These are phyloP conservation scores for Manihot esculenta DNA, from an alignment of 441 rosid genomes.

Conservation along the genomic window DNA sequence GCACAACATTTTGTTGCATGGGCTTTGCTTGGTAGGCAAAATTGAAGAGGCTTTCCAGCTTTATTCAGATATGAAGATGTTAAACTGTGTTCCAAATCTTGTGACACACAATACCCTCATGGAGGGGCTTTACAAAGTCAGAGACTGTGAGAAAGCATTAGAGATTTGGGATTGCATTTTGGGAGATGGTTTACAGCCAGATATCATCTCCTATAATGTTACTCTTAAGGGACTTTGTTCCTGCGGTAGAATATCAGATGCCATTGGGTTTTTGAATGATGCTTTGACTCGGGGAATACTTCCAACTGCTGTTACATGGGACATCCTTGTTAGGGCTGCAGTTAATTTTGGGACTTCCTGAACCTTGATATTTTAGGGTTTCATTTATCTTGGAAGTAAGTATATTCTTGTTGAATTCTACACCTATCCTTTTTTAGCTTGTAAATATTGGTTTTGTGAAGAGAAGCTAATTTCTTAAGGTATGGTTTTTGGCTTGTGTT, in stretches of 20 bases:
- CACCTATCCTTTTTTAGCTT: constrained; percentile 6
- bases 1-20: constrained; percentile 84
- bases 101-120: constrained; percentile 81
- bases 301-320: constrained; percentile 72
- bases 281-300: constrained; percentile 58
- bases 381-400: constrained; percentile 17
- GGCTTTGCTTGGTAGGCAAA: constrained; percentile 72
- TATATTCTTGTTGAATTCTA: constrained; percentile 4
- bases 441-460: constrained; percentile 2
- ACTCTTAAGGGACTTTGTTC: constrained; percentile 73
- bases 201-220: constrained; percentile 80
- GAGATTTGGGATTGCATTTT: constrained; percentile 64
- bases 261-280: constrained; percentile 58
- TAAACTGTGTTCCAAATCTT: constrained; percentile 63
- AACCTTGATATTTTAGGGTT: background rate
- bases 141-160: constrained; percentile 57
- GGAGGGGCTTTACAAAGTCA: constrained; percentile 68
- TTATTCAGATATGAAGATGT: constrained; percentile 52
- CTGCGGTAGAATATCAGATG: constrained; percentile 52
- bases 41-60: constrained; percentile 59
- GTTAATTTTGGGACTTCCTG: constrained; percentile 26
- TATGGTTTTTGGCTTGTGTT: background rate
- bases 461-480: constrained; percentile 3
- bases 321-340: constrained; percentile 76
- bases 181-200: constrained; percentile 55